Base-by-base conservation (phyloP, 352 stramenopile genomes). In the Blastocystis sp. region DNA sequence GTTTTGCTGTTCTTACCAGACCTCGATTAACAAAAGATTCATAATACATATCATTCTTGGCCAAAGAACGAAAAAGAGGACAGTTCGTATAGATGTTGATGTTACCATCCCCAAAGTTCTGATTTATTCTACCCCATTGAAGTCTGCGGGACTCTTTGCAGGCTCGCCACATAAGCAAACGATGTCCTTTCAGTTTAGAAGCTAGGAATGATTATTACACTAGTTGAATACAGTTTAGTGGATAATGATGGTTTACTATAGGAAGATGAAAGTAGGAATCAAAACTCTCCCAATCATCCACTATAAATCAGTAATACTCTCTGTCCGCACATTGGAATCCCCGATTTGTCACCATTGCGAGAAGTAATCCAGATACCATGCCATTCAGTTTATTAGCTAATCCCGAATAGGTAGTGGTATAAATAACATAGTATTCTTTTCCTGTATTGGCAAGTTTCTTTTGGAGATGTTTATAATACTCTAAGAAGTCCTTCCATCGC, bases 41-140 rank as follows among this genome's bases (percentile, higher is more conserved):
- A 57, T 84, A 84, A 44, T 84, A 84, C 13, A 84, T 2, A 35
- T 84, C 73, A 15, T 84, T 84, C 51, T 84, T 64, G 19, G 53
- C 73, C 13, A 84, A 24, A 9, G 73, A 84, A 22, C 37, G 15
- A 35, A 54, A 84, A 24, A 84, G 11, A 15, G 73, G 73, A 44
- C 73, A 84, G 22, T 84, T 84, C n/a, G 73, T 84, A 68, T 69
- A 69, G 5, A 84, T 57, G 56, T 84, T 68, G 73, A 84, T 84
- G 73, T 84, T 84, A 13, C 54, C 33, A 11, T 37, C 33, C 0
- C 73, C 73, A 48, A 68, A 84, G 53, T 68, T 35, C 1, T 7
- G 19, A 64, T 84, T 42, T 44, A 84, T 84, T 24, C 27, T 22
- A n/a, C 56, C 33, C 13, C 37, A 53, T 6, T 35, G 58, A 27